Evolutionary conservation across 2,329 filamentous ascomycete genomes (phyloP).

Genomic region (Alternaria gansuensis): DNA sequence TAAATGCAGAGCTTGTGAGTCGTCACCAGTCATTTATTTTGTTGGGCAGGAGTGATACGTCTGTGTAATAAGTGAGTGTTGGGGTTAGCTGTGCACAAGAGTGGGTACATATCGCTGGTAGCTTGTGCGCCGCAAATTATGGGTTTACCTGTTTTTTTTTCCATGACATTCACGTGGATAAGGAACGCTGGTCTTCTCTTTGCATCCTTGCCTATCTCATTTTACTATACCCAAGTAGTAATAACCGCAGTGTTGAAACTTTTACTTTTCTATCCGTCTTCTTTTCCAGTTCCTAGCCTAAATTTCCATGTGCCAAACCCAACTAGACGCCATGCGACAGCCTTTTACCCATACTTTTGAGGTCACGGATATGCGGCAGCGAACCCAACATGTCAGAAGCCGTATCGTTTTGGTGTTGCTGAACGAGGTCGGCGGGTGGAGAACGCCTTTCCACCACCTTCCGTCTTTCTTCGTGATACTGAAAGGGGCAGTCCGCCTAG

Average conservation of each 20-base stretch:
- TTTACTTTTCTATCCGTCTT: not conserved
- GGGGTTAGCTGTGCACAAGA: too few relatives aligned
- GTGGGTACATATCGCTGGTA: too few relatives aligned
- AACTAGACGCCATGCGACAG: constrained; percentile 51
- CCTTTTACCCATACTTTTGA: constrained; percentile 34
- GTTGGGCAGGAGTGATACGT: too few relatives aligned
- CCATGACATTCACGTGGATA: not conserved
- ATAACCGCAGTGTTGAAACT: constrained; percentile 1
- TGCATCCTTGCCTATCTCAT: not conserved
- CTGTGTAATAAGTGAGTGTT: too few relatives aligned
- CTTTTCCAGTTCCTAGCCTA: not conserved
- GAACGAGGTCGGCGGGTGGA: not conserved
- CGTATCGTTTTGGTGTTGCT: not conserved
- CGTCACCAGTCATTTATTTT: too few relatives aligned
- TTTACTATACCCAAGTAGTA: not conserved
- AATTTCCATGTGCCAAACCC: not conserved
- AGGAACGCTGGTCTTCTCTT: not conserved
- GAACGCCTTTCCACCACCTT: not conserved
- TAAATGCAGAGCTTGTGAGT: too few relatives aligned
- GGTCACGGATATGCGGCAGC: constrained; percentile 12
- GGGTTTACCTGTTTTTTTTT: too few relatives aligned
- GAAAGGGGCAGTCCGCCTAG: constrained; percentile 19
- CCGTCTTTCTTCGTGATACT: not conserved
- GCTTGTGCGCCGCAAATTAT: not conserved
- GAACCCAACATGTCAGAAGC: constrained; percentile 11